Percentiles rank a stretch among this genome's conserved stretches.
phyloP scores from a whole-genome alignment of 1,284 basidiomycete genomes.

The Moesziomyces sp. region DNA sequence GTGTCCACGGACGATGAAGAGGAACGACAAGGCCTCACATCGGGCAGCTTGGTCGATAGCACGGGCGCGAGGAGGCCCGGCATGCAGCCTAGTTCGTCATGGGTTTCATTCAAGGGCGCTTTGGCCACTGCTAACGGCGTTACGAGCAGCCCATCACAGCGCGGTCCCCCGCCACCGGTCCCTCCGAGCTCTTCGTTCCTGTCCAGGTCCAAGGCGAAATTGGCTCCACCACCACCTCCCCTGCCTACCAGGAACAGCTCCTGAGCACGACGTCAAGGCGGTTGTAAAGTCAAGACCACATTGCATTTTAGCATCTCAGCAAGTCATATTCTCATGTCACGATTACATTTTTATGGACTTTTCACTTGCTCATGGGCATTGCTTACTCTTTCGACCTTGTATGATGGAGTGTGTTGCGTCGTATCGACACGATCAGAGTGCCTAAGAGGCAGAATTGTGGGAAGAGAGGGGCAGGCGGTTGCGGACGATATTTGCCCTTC shows the following conservation, averaged over 20 bases:
- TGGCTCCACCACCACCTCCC: conserved; percentile 33
- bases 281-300: not conserved
- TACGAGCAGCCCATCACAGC: conserved; percentile 2
- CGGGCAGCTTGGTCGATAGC: conserved; percentile 7
- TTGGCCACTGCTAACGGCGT: not conserved
- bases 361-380: not conserved
- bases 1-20: conserved; percentile 15
- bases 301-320: not conserved
- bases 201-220: conserved; percentile 23
- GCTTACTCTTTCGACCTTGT: not conserved
- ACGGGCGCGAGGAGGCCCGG: conserved; percentile 2
- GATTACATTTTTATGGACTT: not conserved
- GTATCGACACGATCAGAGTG: not conserved
- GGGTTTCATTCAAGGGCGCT: not conserved
- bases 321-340: not conserved
- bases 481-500: conserved; percentile 28
- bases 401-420: not conserved
- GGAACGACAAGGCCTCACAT: conserved; percentile 21
- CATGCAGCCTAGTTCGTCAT: not conserved
- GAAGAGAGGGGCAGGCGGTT: conserved; percentile 2
- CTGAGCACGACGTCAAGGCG: not conserved
- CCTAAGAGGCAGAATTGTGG: not conserved
- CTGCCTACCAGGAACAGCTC: conserved; percentile 26
- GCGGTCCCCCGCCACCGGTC: conserved; percentile 34
- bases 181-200: conserved; percentile 34